Evolutionary conservation across 306 rosid species (phyloP), one percentile per base, ranked within the genome.

Genomic region (Herpetospermum pedunculosum): DNA sequence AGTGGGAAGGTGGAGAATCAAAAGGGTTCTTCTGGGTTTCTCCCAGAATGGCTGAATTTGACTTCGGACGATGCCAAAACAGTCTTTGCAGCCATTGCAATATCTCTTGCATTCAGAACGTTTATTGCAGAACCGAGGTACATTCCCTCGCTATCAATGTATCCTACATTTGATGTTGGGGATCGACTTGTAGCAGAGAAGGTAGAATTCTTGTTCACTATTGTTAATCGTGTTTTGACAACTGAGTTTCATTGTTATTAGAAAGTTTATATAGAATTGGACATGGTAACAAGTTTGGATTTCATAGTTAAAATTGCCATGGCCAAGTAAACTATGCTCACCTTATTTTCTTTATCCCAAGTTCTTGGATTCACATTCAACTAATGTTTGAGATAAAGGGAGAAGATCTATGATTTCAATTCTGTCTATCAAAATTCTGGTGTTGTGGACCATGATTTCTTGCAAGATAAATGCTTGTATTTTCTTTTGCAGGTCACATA

Each of bases 101-200:
- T 87, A 35, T 81, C 89, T 53, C 79, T 85, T 68, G 91, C 85
- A 7, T 83, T 87, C 79, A 86, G 97, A 59, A 40, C 92, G 3
- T 89, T 91, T 72, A 82, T 94, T 74, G 99, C 99, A 30, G 99
- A 94, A 88, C 99, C 99, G 65, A 88, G 99, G 87, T 94, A 70
- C 82, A 94, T 94, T 88, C 99, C 99, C 77, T 94, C 99, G 32
- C 75, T 94, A 90, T 94, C 99, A 28, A 94, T 94, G 99, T 94
- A 89, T 83, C 99, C 99, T 76, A 94, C 99, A 3, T 91, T 91
- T 85, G 96, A 94, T 88, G 97, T 94, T 78, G 99, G 99, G 76
- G 99, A 94, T 79, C 89, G 97, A 84, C 76, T 94, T 81, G 88
- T 94, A 44, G 99, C 97, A 30, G 99, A 94, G 77, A 91, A 91